Percentiles rank a stretch among this genome's conserved stretches.
Conservation (phyloP, 805 yeast genomes). For the Sugiyamaella marilandica region DNA sequence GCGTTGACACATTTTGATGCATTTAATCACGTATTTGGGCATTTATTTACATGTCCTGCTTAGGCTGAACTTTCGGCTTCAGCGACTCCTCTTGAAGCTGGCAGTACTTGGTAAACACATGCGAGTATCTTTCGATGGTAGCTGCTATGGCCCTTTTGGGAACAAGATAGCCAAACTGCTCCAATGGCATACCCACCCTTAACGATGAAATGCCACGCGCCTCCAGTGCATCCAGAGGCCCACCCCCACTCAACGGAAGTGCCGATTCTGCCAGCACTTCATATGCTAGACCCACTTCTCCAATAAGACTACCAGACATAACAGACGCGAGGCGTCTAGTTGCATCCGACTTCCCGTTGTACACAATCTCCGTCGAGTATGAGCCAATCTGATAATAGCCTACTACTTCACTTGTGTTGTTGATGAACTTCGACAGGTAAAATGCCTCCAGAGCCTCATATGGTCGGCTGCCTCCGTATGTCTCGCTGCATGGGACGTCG, state of each 20-base stretch:
- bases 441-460: slow-evolving; percentile 60
- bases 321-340: not conserved
- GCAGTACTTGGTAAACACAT: not conserved
- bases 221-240: slow-evolving; percentile 79
- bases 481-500: slow-evolving; percentile 71
- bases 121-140: not conserved
- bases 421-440: slow-evolving; percentile 18
- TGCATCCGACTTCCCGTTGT: not conserved
- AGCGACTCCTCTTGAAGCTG: not conserved
- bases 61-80: too few species aligned
- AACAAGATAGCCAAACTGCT: slow-evolving; percentile 74
- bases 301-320: not conserved
- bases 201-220: slow-evolving; percentile 82
- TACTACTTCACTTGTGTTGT: slow-evolving; percentile 32
- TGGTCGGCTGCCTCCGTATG: slow-evolving; percentile 70
- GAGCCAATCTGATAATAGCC: slow-evolving; percentile 84
- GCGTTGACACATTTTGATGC: too few species aligned
- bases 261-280: slow-evolving; percentile 38
- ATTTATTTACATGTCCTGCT: too few species aligned
- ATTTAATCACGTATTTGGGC: too few species aligned
- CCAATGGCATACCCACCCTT: slow-evolving; percentile 73
- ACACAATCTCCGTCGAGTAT: slow-evolving; percentile 72
- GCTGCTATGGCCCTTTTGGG: slow-evolving; percentile 56
- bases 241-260: slow-evolving; percentile 43
- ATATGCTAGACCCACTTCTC: slow-evolving; percentile 41